phyloP scores from a whole-genome alignment of 2,329 filamentous ascomycete species.

The Chrysosporium queenslandicum region DNA sequence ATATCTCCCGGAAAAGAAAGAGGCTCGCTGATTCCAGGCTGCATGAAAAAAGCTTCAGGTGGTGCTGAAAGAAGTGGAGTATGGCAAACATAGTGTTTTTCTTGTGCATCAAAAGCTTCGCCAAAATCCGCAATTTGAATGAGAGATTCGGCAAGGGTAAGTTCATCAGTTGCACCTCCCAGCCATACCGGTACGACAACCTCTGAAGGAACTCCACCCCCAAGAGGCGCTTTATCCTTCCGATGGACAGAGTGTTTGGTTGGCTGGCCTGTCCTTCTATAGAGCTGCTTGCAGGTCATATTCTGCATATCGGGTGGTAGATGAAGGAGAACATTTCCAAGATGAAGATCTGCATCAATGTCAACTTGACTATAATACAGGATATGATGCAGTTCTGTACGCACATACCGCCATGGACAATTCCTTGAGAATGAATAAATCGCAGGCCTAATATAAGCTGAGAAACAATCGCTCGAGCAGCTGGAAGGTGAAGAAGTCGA shows the following conservation, averaged over 20 bases:
- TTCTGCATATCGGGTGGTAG: constrained; percentile 17
- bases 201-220: constrained; percentile 18
- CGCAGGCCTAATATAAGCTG: constrained; percentile 19
- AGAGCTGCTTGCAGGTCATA: constrained; percentile 20
- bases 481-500: constrained; percentile 14
- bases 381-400: neutral
- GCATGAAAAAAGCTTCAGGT: constrained; percentile 9
- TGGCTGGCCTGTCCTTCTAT: constrained; percentile 20
- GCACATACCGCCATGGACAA: constrained; percentile 23
- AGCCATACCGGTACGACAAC: constrained; percentile 21
- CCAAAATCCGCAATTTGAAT: constrained; percentile 23
- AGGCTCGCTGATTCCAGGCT: too few relatives aligned
- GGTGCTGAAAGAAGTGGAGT: constrained; percentile 18
- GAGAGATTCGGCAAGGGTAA: constrained; percentile 16
- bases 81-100: constrained; percentile 14
- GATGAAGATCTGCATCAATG: constrained; percentile 20
- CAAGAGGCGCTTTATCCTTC: constrained; percentile 19
- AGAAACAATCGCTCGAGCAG: constrained; percentile 19
- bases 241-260: constrained; percentile 18
- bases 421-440: constrained; percentile 21
- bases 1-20: too few relatives aligned
- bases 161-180: constrained; percentile 20
- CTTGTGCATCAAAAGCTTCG: neutral
- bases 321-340: constrained; percentile 22
- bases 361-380: neutral